These are phyloP conservation scores for Stylonectria norvegica DNA, from an alignment of 2,329 filamentous ascomycete genomes.

Conservation along the genomic window DNA sequence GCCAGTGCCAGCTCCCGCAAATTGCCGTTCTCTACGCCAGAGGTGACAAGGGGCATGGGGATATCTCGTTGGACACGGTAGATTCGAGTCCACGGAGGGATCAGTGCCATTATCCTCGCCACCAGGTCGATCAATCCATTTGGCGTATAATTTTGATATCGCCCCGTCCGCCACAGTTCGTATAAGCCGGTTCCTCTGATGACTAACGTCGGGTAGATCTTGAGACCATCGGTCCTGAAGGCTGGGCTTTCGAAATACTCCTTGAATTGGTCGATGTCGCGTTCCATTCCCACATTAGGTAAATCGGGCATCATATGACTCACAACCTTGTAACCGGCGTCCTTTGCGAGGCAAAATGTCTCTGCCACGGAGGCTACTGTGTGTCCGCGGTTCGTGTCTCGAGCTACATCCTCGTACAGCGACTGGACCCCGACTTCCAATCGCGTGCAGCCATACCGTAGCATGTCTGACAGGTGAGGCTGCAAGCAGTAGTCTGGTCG, in stretches of 20 bases:
- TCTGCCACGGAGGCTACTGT: constrained; percentile 94
- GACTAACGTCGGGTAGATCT: constrained; percentile 96
- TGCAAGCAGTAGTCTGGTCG: constrained; percentile 95
- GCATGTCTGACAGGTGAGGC: constrained; percentile 91
- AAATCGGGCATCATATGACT: constrained; percentile 99
- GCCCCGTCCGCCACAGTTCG: constrained; percentile 92
- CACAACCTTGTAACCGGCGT: constrained; percentile 97
- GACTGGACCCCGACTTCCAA: constrained; percentile 95
- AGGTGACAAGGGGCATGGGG: constrained; percentile 99
- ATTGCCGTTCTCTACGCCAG: constrained; percentile 96
- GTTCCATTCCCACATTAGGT: constrained; percentile 97
- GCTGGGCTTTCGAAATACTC: constrained; percentile 97
- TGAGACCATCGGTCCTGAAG: constrained; percentile 93
- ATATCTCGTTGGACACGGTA: constrained; percentile 98
- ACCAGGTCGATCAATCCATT: constrained; percentile 95
- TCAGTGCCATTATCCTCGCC: constrained; percentile 88
- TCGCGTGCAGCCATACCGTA: constrained; percentile 94
- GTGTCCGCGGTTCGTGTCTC: constrained; percentile 95
- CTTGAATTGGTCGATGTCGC: constrained; percentile 92
- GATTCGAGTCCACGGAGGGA: constrained; percentile 97
- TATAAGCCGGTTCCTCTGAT: constrained; percentile 96
- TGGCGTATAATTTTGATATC: constrained; percentile 98
- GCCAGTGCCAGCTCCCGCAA: constrained; percentile 87
- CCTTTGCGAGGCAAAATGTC: constrained; percentile 95
- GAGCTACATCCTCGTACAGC: constrained; percentile 95